Base-by-base conservation (phyloP, 2,329 filamentous ascomycete species). In the Xylariales sp. region DNA sequence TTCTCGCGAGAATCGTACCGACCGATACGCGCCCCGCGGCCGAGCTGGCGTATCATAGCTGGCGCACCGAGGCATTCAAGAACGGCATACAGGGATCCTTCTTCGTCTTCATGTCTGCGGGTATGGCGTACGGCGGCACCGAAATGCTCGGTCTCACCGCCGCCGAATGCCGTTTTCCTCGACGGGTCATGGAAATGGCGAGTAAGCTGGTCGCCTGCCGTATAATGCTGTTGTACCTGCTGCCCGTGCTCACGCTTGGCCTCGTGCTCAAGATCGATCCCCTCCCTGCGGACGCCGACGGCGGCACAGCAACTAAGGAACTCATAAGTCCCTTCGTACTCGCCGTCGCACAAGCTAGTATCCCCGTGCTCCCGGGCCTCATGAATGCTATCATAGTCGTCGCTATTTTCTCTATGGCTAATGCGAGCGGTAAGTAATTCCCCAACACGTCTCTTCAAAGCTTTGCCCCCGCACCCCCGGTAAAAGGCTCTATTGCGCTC, bases 1-100 rank as follows among this genome's bases (percentile, higher is more conserved):
- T 88, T 70, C 81, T 85, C 65, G 78, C 77, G 41, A 84, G 84
- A 5, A 84, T 83, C 43, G 83, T 85, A 36, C 81, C 83, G 56
- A 77, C 80, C 43, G 80, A 85, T 55, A 55, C 68, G 9, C 71
- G 76, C 48, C 82, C 82, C 16, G 84, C 85, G 71, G 84, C 43
- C 5, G 55, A 70, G 16, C 53, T 86, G 65, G 84, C 86, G 9
- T 83, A 81, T 12, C 78, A 80, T 41, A 85, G 84, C 74, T 88
- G 86, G 85, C 79, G 82, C 57, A 75, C 83, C 18, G 81, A 81
- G 4, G 82, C 85, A 0, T 82, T 83, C 71, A 73, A 76, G 48
- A 79, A 82, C 57, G 82, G 81, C 1, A 77, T 78, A 46, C 73
- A 77, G 16, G 82, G 83, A 4, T 80, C 84, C 52, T 78, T 83